A percentile compares a stretch with the other conserved stretches of the same genome.
Evolutionary conservation across 1,139 yeast species (phyloP).

Genomic region (Hanseniaspora gamundiae): DNA sequence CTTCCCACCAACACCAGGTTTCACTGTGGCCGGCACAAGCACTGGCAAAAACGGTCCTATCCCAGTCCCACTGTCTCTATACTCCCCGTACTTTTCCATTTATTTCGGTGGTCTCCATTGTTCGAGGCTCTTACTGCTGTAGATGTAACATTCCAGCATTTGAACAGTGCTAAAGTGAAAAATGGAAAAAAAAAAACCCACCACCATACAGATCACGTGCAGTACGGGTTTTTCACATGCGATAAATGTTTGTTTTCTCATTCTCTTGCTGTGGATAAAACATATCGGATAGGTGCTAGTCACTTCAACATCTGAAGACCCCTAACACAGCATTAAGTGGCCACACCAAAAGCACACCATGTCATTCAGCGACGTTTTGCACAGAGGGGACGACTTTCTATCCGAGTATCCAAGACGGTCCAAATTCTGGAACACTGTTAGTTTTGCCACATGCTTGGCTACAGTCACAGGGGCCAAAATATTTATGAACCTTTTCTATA

Average conservation of each 20-base stretch:
- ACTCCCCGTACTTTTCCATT: slow-evolving; percentile 66
- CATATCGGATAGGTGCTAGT: too few relatives aligned
- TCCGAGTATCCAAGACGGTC: slow-evolving; percentile 48
- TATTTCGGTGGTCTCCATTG: neutral
- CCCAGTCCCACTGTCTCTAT: slow-evolving; percentile 77
- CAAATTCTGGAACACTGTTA: slow-evolving; percentile 50
- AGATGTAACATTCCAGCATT: too few relatives aligned
- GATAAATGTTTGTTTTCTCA: too few relatives aligned
- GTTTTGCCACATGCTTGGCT: slow-evolving; percentile 57
- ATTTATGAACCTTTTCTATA: slow-evolving; percentile 48
- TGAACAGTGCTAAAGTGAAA: too few relatives aligned
- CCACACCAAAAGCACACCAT: slow-evolving; percentile 26
- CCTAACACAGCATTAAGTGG: neutral
- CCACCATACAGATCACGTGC: too few relatives aligned
- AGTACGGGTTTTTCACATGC: too few relatives aligned
- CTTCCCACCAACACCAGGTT: slow-evolving; percentile 13
- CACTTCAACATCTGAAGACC: neutral
- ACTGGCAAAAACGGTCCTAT: slow-evolving; percentile 62
- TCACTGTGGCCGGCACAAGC: slow-evolving; percentile 38
- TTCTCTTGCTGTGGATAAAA: too few relatives aligned
- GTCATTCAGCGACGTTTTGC: slow-evolving; percentile 64
- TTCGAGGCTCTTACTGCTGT: neutral
- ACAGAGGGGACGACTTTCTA: slow-evolving; percentile 67
- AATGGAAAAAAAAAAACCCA: too few relatives aligned
- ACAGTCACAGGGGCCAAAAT: slow-evolving; percentile 57